A percentile compares a stretch with the other conserved stretches of the same genome.
These are phyloP conservation scores for Dactylellina haptotyla DNA, from an alignment of 2,329 filamentous ascomycete species.

Conservation along the genomic window DNA sequence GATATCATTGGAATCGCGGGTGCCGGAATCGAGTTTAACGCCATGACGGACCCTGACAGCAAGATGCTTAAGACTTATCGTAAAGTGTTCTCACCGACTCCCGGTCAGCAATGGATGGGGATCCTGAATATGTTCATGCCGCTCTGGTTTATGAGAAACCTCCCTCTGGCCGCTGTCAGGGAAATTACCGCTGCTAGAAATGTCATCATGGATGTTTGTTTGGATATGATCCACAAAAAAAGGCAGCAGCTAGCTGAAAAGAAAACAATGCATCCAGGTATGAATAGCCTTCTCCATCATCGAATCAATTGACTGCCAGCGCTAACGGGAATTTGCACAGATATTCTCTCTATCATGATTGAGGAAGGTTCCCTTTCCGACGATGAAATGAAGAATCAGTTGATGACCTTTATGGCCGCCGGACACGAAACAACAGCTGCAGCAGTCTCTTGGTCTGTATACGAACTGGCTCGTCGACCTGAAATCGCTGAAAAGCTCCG, in stretches of 20 bases:
- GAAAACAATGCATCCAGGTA: conserved; percentile 61
- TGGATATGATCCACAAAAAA: conserved; percentile 76
- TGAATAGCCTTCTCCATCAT: not conserved
- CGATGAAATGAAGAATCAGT: conserved; percentile 83
- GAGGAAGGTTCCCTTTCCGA: conserved; percentile 71
- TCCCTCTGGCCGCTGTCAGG: conserved; percentile 78
- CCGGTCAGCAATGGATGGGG: conserved; percentile 58
- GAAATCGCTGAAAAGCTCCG: conserved; percentile 74
- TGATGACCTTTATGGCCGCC: conserved; percentile 89
- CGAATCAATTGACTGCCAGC: not conserved
- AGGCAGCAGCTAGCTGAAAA: conserved; percentile 66
- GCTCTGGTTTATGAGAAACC: conserved; percentile 68
- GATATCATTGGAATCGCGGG: conserved; percentile 80
- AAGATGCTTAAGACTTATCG: conserved; percentile 70
- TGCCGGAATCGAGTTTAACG: conserved; percentile 75
- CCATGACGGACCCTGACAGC: conserved; percentile 68
- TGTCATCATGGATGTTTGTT: conserved; percentile 73
- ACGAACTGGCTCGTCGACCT: conserved; percentile 74
- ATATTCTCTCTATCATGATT: conserved; percentile 84
- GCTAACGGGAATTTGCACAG: conserved; percentile 59
- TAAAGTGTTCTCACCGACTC: conserved; percentile 67
- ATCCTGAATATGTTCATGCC: conserved; percentile 73
- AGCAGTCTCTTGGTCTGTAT: conserved; percentile 78
- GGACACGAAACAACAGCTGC: conserved; percentile 71
- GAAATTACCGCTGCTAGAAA: conserved; percentile 69